Base-by-base conservation (phyloP, 176 grass and related monocot species). In the Secale cereale region DNA sequence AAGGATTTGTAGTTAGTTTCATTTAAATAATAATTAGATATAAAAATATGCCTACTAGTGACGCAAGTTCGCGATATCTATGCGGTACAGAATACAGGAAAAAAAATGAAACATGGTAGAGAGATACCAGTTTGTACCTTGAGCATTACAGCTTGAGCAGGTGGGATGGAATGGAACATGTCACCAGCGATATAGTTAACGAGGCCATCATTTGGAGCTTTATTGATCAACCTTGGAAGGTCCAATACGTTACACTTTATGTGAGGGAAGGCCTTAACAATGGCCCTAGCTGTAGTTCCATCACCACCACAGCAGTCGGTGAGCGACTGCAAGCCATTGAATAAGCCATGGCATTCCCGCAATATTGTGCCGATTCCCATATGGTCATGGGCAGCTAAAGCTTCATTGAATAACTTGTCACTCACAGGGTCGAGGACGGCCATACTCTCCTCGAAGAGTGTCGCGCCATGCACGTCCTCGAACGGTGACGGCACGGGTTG, bases 271-370 rank as follows among this genome's bases (percentile, higher is more conserved):
- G 79, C 79, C 1, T 41, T 62, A 1, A 70, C 48, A 16, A 52
- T 52, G 48, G 48, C 48, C 48, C 48, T 52, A 52, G 48, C 16
- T 6, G 48, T 52, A 3, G 15, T 83, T 83, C 86, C 86, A 27
- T 35, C 82, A 27, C 89, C 57, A 0, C 89, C 85, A 3, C 71
- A 65, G 3, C 83, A 80, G 48, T 91, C 89, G 33, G 82, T 80
- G 2, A 83, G 28, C 43, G 65, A 69, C 26, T 68, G 48, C 52
- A 82, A 9, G 2, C 86, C 86, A 8, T 28, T 27, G 65, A 88
- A 82, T 76, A 78, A 33, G 5, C 27, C 15, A 32, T 33, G 15
- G 66, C 66, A 70, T 29, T 39, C 29, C 7, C 66, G 32, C 66
- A 70, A 20, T 32, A 70, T 20, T 6, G 16, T 33, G 32, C 17